These are phyloP conservation scores for Tephrocybe sp. DNA, from an alignment of 768 basidiomycete species.

Conservation along the genomic window DNA sequence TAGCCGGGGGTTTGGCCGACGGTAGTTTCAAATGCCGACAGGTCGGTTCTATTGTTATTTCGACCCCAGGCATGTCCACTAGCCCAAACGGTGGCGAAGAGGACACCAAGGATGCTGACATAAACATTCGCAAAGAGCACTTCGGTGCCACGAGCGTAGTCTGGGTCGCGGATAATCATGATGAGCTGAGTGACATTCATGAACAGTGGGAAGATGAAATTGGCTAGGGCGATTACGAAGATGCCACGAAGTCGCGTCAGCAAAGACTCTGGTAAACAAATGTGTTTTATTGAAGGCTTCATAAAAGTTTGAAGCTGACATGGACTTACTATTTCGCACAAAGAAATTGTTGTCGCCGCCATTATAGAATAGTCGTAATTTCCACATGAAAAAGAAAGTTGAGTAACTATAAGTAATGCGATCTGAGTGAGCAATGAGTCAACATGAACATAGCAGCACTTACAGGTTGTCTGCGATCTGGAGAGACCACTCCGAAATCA, in stretches of 20 bases:
- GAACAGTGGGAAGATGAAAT: constrained; percentile 38
- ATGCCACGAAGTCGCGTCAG: constrained; percentile 26
- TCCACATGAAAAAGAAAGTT: constrained; percentile 27
- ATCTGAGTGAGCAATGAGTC: not conserved
- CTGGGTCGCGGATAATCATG: constrained; percentile 21
- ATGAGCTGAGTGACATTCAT: constrained; percentile 34
- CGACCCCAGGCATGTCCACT: constrained; percentile 17
- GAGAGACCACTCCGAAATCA: constrained; percentile 30
- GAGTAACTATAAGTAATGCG: constrained; percentile 18
- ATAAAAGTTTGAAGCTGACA: too few species aligned
- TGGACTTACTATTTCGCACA: constrained; percentile 5
- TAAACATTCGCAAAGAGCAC: constrained; percentile 26
- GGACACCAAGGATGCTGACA: constrained; percentile 35
- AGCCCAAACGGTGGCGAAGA: constrained; percentile 36
- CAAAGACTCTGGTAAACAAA: constrained; percentile 14
- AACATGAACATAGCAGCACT: constrained; percentile 9
- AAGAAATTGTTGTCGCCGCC: constrained; percentile 9
- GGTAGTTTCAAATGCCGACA: constrained; percentile 2
- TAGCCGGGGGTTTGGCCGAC: constrained; percentile 6
- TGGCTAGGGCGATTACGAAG: constrained; percentile 35
- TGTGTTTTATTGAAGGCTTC: too few species aligned
- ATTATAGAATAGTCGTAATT: not conserved
- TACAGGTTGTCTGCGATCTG: constrained; percentile 35
- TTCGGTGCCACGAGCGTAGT: constrained; percentile 24
- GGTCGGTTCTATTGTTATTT: constrained; percentile 5